phyloP scores from a whole-genome alignment of 1,284 basidiomycete genomes.

The Pascua guehoae region DNA sequence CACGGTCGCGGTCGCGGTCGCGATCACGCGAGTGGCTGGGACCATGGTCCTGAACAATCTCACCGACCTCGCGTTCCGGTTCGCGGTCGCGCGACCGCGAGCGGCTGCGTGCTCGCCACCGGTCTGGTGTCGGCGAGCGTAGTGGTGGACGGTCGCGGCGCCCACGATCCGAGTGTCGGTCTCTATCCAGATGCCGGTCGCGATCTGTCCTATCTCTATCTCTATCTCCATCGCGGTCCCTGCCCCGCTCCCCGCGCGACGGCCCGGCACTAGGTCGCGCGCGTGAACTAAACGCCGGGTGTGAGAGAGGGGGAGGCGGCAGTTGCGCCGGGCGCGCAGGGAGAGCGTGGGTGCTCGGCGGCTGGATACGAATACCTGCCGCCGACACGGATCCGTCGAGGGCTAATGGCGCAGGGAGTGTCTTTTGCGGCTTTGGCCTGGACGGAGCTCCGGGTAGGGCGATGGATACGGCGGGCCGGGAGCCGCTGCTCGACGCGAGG shows the following conservation, averaged over 20 bases:
- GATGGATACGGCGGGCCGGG: not conserved
- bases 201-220: not conserved
- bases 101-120: not conserved
- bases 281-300: not conserved
- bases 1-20: not conserved
- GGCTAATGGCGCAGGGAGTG: too few relatives aligned
- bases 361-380: too few relatives aligned
- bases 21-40: not conserved
- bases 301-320: not conserved
- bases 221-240: slow-evolving; percentile 3
- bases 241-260: not conserved
- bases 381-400: too few relatives aligned
- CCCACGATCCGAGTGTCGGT: not conserved
- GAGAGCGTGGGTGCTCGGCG: not conserved
- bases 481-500: not conserved
- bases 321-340: not conserved
- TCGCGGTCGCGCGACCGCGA: too few relatives aligned
- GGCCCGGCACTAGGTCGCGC: not conserved
- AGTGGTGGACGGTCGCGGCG: not conserved
- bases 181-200: not conserved
- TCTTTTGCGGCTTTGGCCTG: too few relatives aligned
- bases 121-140: not conserved
- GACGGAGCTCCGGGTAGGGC: not conserved
- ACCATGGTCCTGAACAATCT: not conserved
- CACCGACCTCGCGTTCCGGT: too few relatives aligned